Evolutionary conservation across 768 basidiomycete genomes (phyloP), one percentile per base, ranked within the genome.

Genomic region (Tylopilus felleus): DNA sequence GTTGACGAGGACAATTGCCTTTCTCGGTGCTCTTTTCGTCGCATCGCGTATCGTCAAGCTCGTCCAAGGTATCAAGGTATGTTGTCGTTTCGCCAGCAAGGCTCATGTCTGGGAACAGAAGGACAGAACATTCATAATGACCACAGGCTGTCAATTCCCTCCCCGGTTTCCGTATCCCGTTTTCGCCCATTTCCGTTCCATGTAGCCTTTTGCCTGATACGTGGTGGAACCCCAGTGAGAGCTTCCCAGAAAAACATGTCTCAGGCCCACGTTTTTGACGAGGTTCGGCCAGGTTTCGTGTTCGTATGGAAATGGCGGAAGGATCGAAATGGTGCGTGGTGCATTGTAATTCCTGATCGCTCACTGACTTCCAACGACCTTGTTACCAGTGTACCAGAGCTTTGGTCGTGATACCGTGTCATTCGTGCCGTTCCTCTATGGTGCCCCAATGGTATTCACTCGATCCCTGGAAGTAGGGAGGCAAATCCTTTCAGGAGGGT

Each of bases 211-310:
- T 56, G 16, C 60, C 63, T 0, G 53, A 42, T 33, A 14, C 36
- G 5, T 53, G 48, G 57, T 64, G 63, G 62, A 64, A 64, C 10
- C 62, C 62, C 8, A 48, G 61, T 63, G 33, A 50, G 57, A 9
- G 5, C 7, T 17, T 35, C 6, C n/a, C 4, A 8, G 14, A 10
- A 19, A 39, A 27, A 14, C 22, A 44, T 33, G 14, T 47, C 9
- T 47, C 38, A 39, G 19, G 1, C 9, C 19, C n/a, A 14, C 23
- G 7, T 21, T 19, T 39, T 21, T 44, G 10, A 48, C 33, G 33
- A 14, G 2, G 5, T 31, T 5, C 14, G 1, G 2, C 29, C 13
- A 63, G 61, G 43, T 21, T 40, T 59, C n/a, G 19, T 52, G 17
- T 56, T 65, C 23, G 46, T 46, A 8, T 65, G 60, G 63, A 61